Conservation (phyloP, 2,329 filamentous ascomycete species). For the Coleophoma cylindrospora region DNA sequence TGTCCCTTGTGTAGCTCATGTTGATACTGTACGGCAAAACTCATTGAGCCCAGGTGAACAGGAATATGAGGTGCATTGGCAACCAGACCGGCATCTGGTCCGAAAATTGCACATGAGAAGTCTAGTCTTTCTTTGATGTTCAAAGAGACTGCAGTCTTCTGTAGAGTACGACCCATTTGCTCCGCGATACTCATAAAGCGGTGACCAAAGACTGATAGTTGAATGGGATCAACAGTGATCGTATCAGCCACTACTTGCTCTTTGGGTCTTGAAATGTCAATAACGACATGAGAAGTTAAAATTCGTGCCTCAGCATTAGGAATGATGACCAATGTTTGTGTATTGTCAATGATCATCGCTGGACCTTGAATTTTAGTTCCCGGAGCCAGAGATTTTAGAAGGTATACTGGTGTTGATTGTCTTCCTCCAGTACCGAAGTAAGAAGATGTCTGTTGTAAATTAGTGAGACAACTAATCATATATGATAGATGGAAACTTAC, state of each 20-base stretch:
- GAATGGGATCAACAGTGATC: conserved; percentile 61
- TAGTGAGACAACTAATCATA: not conserved
- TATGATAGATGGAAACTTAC: not conserved
- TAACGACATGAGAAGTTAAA: conserved; percentile 79
- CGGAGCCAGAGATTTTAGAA: conserved; percentile 64
- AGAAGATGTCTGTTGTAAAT: not conserved
- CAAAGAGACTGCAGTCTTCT: conserved; percentile 72
- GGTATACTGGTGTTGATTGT: conserved; percentile 65
- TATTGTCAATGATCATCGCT: conserved; percentile 79
- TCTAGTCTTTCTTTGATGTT: conserved; percentile 78
- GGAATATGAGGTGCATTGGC: conserved; percentile 74
- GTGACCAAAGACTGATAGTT: conserved; percentile 72
- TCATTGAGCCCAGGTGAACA: conserved; percentile 72
- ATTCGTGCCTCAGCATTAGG: conserved; percentile 36
- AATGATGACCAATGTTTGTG: conserved; percentile 79
- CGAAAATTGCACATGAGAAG: conserved; percentile 76
- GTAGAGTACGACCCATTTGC: conserved; percentile 74
- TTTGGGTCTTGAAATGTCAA: conserved; percentile 44
- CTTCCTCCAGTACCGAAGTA: not conserved
- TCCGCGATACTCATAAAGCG: conserved; percentile 80
- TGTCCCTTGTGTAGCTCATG: conserved; percentile 73
- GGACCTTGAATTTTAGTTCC: conserved; percentile 72
- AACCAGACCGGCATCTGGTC: conserved; percentile 66
- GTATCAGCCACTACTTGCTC: conserved; percentile 29
- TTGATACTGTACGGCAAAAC: conserved; percentile 62